Evolutionary conservation across 495 filamentous ascomycete species (phyloP).

Genomic region (Choiromyces venosus): DNA sequence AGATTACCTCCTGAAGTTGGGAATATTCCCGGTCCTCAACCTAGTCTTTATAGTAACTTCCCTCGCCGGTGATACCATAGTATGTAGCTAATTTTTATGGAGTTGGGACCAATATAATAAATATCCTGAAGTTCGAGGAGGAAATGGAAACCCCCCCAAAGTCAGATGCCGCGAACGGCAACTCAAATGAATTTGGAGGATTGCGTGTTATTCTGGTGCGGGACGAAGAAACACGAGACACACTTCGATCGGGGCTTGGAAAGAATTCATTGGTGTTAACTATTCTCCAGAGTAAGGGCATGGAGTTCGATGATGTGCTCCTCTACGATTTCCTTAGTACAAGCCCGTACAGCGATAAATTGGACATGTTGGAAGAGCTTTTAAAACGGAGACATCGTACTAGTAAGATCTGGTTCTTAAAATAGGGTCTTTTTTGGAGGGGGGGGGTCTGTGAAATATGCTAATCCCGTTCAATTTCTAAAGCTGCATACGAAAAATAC

Average conservation of each 20-base stretch:
- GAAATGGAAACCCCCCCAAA: no score
- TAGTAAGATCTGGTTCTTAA: background rate
- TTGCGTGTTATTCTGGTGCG: slow-evolving; percentile 48
- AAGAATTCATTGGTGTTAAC: slow-evolving; percentile 45
- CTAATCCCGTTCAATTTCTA: slow-evolving; percentile 2
- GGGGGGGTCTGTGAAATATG: background rate
- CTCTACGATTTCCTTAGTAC: slow-evolving; percentile 34
- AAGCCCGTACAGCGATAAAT: slow-evolving; percentile 8
- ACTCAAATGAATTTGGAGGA: slow-evolving; percentile 44
- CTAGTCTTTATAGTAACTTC: slow-evolving; percentile 41
- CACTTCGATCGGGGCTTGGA: slow-evolving; percentile 30
- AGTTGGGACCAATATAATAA: no score
- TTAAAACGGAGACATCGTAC: background rate
- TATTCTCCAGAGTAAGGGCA: slow-evolving; percentile 48
- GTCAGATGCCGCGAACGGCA: background rate
- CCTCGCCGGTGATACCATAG: background rate
- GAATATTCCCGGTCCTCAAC: slow-evolving; percentile 43
- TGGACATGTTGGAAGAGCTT: slow-evolving; percentile 13
- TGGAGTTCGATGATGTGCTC: slow-evolving; percentile 47
- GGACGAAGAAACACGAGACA: slow-evolving; percentile 32
- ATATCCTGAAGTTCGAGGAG: background rate
- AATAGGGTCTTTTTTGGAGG: no score
- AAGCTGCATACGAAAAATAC: no score
- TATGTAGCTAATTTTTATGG: no score
- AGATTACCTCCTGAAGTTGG: slow-evolving; percentile 47